Evolutionary conservation across 2,329 filamentous ascomycete species (phyloP).

Genomic region (Cladosporium sp.): DNA sequence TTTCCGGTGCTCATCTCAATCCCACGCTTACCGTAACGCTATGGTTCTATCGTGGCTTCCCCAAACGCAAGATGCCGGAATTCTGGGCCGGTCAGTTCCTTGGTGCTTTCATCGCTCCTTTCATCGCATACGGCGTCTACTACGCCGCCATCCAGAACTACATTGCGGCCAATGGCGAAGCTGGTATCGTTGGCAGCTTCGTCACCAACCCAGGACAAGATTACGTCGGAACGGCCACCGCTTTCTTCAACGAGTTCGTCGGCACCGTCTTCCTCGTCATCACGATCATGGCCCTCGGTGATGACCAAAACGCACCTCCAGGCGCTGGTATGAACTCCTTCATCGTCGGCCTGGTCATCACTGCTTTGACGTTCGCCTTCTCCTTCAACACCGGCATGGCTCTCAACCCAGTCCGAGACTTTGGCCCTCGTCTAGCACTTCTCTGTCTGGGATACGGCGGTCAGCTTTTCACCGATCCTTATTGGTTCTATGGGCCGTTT

Average conservation of each 20-base stretch:
- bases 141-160: conserved; percentile 39
- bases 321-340: conserved; percentile 55
- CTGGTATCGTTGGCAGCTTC: conserved; percentile 43
- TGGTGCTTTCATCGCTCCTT: conserved; percentile 52
- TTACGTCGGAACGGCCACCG: conserved; percentile 46
- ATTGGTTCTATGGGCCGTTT: conserved; percentile 51
- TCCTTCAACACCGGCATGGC: conserved; percentile 50
- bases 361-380: conserved; percentile 42
- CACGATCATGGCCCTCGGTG: conserved; percentile 42
- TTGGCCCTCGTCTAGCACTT: conserved; percentile 51
- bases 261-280: conserved; percentile 44
- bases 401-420: conserved; percentile 53
- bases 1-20: conserved; percentile 52
- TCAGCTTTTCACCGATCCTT: conserved; percentile 41
- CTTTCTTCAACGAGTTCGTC: conserved; percentile 53
- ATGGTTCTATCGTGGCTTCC: conserved; percentile 53
- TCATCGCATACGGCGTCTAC: conserved; percentile 49
- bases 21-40: conserved; percentile 47
- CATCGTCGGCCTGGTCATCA: conserved; percentile 49
- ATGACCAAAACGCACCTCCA: conserved; percentile 35
- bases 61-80: conserved; percentile 50
- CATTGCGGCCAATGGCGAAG: conserved; percentile 25
- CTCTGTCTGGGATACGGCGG: conserved; percentile 47
- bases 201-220: conserved; percentile 46
- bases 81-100: conserved; percentile 56